A percentile compares a stretch with the other conserved stretches of the same genome.
These are phyloP conservation scores for Sporothrix schenckii DNA, from an alignment of 2,329 filamentous ascomycete genomes.

Conservation along the genomic window DNA sequence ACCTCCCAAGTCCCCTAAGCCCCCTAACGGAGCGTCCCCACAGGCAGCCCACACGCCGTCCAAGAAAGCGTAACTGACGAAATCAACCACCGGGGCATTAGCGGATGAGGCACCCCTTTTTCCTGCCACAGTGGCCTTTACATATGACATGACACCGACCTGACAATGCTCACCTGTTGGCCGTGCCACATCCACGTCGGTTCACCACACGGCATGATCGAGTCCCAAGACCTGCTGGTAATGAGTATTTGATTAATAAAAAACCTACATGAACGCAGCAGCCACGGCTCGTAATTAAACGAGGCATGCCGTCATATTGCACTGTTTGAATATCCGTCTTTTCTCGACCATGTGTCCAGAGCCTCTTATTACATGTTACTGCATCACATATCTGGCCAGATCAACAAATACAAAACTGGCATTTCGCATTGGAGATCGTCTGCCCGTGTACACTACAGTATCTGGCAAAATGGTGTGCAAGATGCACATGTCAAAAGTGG, in stretches of 20 bases:
- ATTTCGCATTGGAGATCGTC: not conserved
- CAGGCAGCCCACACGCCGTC: not conserved
- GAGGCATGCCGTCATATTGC: conserved; percentile 9
- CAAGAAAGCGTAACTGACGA: conserved; percentile 6
- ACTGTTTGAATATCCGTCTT: not conserved
- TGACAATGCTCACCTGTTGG: no score
- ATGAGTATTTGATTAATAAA: not conserved
- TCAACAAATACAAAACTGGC: conserved; percentile 1
- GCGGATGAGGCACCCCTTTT: conserved; percentile 7
- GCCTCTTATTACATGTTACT: not conserved
- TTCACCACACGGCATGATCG: conserved; percentile 3
- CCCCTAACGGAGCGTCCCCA: not conserved
- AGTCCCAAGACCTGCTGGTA: not conserved
- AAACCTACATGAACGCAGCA: not conserved
- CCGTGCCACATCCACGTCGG: not conserved
- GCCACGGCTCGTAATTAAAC: conserved; percentile 2
- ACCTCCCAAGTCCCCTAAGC: not conserved
- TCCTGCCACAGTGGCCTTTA: conserved; percentile 36
- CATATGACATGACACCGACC: not conserved
- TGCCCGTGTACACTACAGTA: not conserved
- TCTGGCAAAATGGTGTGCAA: not conserved
- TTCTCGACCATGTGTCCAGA: conserved; percentile 6
- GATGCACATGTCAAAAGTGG: not conserved
- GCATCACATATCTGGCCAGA: conserved; percentile 2
- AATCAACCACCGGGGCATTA: not conserved